phyloP scores from a whole-genome alignment of 441 rosid species.

The Gossypium lobatum region DNA sequence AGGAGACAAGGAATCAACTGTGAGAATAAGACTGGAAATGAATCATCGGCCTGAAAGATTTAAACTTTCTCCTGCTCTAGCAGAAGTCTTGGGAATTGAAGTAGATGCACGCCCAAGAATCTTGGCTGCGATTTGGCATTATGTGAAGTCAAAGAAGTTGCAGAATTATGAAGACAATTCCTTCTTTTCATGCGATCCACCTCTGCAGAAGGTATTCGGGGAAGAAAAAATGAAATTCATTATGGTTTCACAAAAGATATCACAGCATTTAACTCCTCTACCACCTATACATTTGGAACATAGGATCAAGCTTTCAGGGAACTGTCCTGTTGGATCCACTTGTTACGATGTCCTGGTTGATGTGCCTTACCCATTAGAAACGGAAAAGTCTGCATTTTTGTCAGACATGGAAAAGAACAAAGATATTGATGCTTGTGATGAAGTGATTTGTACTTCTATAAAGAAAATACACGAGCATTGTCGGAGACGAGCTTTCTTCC shows the following conservation, averaged over 20 bases:
- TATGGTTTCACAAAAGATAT: conserved; percentile 48
- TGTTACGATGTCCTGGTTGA: conserved; percentile 71
- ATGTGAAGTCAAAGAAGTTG: conserved; percentile 56
- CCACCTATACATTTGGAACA: conserved; percentile 75
- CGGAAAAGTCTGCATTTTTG: conserved; percentile 44
- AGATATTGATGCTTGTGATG: conserved; percentile 59
- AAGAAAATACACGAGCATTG: conserved; percentile 61
- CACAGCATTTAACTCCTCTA: conserved; percentile 48
- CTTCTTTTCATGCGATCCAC: conserved; percentile 56
- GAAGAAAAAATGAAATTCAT: conserved; percentile 64
- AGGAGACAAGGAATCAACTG: conserved; percentile 69
- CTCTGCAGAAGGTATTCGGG: conserved; percentile 62
- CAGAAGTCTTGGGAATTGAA: conserved; percentile 65
- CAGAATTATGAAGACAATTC: conserved; percentile 60
- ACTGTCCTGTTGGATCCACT: conserved; percentile 54
- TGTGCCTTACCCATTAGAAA: conserved; percentile 52
- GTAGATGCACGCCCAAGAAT: conserved; percentile 56
- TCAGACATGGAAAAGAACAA: conserved; percentile 41
- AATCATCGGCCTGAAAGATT: conserved; percentile 63
- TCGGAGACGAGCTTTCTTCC: conserved; percentile 69
- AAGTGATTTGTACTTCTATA: conserved; percentile 43
- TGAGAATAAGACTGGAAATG: conserved; percentile 61
- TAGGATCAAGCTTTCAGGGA: conserved; percentile 65
- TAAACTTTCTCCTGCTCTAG: conserved; percentile 55
- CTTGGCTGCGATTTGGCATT: conserved; percentile 70